These are phyloP conservation scores for Erodium trifolium DNA, from an alignment of 441 rosid species.

Conservation along the genomic window DNA sequence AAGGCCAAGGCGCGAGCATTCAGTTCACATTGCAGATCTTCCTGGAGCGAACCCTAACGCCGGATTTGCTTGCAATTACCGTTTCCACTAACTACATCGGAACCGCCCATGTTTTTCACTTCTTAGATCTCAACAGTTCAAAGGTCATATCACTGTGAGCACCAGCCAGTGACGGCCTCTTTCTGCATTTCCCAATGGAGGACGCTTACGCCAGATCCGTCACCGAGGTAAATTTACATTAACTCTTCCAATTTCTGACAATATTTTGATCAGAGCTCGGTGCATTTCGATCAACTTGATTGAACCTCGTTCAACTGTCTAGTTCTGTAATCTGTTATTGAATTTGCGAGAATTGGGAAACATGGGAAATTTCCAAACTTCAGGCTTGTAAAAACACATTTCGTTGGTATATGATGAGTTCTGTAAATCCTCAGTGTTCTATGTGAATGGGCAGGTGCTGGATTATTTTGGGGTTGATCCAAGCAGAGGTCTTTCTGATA, in stretches of 20 bases:
- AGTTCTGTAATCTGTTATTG: background rate
- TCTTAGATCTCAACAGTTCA: background rate
- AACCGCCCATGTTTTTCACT: background rate
- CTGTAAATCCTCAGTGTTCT: slow-evolving; percentile 11
- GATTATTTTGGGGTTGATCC: slow-evolving; percentile 79
- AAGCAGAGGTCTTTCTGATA: slow-evolving; percentile 64
- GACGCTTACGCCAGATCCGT: slow-evolving; percentile 94
- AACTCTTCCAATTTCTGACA: background rate
- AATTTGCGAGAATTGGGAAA: background rate
- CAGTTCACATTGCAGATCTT: background rate
- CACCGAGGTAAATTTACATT: slow-evolving; percentile 47
- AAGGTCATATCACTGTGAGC: background rate
- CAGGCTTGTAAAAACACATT: background rate
- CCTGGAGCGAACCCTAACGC: background rate
- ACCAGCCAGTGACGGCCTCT: background rate
- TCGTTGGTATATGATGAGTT: background rate
- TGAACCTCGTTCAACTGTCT: background rate
- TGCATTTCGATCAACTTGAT: background rate
- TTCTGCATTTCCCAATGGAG: slow-evolving; percentile 43
- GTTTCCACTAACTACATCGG: background rate
- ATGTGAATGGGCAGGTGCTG: slow-evolving; percentile 48
- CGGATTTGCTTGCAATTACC: background rate
- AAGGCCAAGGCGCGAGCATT: background rate
- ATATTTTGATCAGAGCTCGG: background rate
- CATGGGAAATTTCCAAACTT: background rate